Evolutionary conservation across 148 eudicot genomes (phyloP), one percentile per base, ranked within the genome.

Genomic region (Drosera capensis): DNA sequence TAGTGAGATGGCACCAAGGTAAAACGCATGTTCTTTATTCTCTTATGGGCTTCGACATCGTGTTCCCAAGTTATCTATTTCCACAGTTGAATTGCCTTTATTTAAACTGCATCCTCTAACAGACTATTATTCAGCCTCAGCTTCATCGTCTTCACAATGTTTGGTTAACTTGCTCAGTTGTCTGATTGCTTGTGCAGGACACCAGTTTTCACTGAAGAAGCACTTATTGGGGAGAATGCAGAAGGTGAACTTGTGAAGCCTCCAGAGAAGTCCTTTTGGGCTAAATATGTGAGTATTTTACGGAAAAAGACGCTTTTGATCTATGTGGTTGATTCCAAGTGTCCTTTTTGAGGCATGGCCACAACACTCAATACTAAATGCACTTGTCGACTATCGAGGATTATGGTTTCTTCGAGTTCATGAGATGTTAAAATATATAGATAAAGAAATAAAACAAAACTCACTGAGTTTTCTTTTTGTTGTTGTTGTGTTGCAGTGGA

Each of bases 231-330:
- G 17, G 73, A 73, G 52, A 64, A 36, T 48, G 68, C 48, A 20
- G 80, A 73, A 41, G 94, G 61, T 46, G 95, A 90, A 68, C 87
- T 54, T 48, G 36, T 57, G 41, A 43, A 57, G 43, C 99, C 62
- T 38, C 87, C 92, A 48, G 99, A 90, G 54, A 80, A 59, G 66
- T 75, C 99, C 47, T 80, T 90, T 47, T 90, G 95, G 99, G 88
- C 95, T 20, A 90, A 85, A 90, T 90, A 90, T 56, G 99, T 90
- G 51, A 78, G 99, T 68, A 26, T 7, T 46, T 21, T 16, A 36
- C 43, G 53, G 46, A 17, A 15, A 46, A 21, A 25, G 31, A 18
- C 20, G 14, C 23, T n/a, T n/a, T 20, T 8, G 49, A 14, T 1
- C 36, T 20, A 17, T 5, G 5, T 21, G 31, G 24, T 20, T 41